Conservation (phyloP, 192 early-diverging fungal species). For the Podila clonocystis region DNA sequence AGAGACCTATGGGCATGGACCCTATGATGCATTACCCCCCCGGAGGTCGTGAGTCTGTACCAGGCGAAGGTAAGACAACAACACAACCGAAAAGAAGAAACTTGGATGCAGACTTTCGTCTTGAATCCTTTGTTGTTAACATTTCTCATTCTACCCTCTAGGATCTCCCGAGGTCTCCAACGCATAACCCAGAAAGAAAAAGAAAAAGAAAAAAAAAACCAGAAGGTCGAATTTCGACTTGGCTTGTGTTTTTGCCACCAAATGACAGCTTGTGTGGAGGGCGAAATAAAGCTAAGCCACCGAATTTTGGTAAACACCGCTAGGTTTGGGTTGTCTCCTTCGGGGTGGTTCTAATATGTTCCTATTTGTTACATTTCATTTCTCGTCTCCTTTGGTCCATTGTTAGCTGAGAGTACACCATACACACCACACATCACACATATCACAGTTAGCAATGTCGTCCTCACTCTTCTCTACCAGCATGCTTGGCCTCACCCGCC, state of each 20-base stretch:
- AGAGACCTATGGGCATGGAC: conserved; percentile 56
- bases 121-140: background rate
- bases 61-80: background rate
- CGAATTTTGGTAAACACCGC: too few species aligned
- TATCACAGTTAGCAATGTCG: background rate
- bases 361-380: too few species aligned
- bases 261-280: too few species aligned
- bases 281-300: too few species aligned
- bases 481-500: conserved; percentile 4
- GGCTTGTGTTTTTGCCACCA: background rate
- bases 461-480: background rate
- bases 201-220: background rate
- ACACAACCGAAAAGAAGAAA: background rate
- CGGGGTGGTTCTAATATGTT: too few species aligned
- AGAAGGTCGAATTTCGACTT: background rate
- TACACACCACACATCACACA: background rate
- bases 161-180: background rate
- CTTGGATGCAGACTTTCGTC: too few species aligned
- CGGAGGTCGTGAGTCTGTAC: conserved; percentile 22
- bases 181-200: background rate
- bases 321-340: too few species aligned
- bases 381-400: background rate
- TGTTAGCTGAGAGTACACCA: background rate
- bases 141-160: background rate
- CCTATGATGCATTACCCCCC: conserved; percentile 49